phyloP scores from a whole-genome alignment of 768 basidiomycete genomes.

The Hortiboletus flavorubellus region DNA sequence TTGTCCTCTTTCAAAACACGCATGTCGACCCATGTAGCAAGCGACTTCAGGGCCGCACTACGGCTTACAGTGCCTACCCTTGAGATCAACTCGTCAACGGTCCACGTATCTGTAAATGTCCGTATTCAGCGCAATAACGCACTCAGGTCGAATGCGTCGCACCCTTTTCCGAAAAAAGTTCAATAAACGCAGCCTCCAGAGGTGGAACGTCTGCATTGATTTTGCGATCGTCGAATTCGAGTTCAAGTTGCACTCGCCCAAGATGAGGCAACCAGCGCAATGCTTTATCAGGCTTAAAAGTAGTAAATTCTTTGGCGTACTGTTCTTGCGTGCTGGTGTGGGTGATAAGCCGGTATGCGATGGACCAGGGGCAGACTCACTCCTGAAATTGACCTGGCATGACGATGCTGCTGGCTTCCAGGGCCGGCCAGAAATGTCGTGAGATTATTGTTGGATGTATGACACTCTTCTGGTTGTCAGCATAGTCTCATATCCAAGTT shows the following conservation, averaged over 20 bases:
- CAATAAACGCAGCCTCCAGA: constrained; percentile 87
- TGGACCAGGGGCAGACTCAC: constrained; percentile 41
- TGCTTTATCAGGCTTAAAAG: constrained; percentile 89
- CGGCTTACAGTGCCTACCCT: constrained; percentile 65
- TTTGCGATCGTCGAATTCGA: constrained; percentile 79
- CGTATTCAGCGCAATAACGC: not conserved
- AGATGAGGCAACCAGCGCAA: constrained; percentile 88
- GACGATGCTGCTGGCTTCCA: constrained; percentile 66
- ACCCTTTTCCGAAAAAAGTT: constrained; percentile 78
- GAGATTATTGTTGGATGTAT: constrained; percentile 92
- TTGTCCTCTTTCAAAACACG: constrained; percentile 73
- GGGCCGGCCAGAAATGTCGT: constrained; percentile 89
- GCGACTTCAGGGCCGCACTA: constrained; percentile 63
- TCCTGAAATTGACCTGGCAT: constrained; percentile 84
- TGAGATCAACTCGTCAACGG: constrained; percentile 60
- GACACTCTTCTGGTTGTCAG: constrained; percentile 45
- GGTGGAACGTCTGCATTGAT: constrained; percentile 77
- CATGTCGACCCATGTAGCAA: constrained; percentile 80
- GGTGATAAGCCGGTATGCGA: constrained; percentile 1
- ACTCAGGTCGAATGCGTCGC: constrained; percentile 2
- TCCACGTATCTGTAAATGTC: constrained; percentile 56
- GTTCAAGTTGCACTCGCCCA: constrained; percentile 75
- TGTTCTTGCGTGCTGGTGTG: constrained; percentile 60
- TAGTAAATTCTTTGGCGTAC: constrained; percentile 74
- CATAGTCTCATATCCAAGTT: not conserved